A percentile compares a stretch with the other conserved stretches of the same genome.
Evolutionary conservation across 2,329 filamentous ascomycete species (phyloP).

Genomic region (Metarhizium robertsii): DNA sequence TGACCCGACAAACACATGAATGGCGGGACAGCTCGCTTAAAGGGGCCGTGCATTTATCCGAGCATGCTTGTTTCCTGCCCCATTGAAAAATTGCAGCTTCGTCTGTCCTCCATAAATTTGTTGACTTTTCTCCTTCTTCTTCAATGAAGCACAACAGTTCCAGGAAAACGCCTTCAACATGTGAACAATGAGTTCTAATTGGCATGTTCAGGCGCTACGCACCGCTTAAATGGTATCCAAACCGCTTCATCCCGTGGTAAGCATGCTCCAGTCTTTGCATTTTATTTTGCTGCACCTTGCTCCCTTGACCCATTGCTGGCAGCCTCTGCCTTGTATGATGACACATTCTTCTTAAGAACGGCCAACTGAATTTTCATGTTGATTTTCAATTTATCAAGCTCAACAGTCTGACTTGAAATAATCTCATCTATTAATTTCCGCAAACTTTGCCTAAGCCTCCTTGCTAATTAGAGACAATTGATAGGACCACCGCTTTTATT

Average conservation of each 20-base stretch:
- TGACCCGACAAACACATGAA: slow-evolving; percentile 18
- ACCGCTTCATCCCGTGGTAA: neutral
- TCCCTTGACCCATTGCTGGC: slow-evolving; percentile 6
- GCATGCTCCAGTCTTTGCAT: slow-evolving; percentile 5
- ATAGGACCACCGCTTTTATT: slow-evolving; percentile 4
- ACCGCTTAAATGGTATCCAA: neutral
- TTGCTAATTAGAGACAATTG: slow-evolving; percentile 10
- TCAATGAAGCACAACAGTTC: neutral
- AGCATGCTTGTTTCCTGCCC: neutral
- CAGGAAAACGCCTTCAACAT: neutral
- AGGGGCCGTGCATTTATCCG: slow-evolving; percentile 7
- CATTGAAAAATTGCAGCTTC: slow-evolving; percentile 1
- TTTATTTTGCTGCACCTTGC: slow-evolving; percentile 6
- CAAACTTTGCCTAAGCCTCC: slow-evolving; percentile 1
- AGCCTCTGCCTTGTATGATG: slow-evolving; percentile 35
- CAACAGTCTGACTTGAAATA: slow-evolving; percentile 47
- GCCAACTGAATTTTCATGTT: slow-evolving; percentile 55
- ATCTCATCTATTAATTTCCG: neutral
- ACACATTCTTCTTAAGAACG: slow-evolving; percentile 53
- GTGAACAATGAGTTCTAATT: neutral
- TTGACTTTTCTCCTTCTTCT: neutral
- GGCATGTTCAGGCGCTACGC: no score
- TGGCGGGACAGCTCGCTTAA: slow-evolving; percentile 16
- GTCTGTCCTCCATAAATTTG: neutral
- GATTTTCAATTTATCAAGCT: slow-evolving; percentile 51